Conservation (phyloP, 2,329 filamentous ascomycete species). For the Ceratocystiopsis brevicomis region DNA sequence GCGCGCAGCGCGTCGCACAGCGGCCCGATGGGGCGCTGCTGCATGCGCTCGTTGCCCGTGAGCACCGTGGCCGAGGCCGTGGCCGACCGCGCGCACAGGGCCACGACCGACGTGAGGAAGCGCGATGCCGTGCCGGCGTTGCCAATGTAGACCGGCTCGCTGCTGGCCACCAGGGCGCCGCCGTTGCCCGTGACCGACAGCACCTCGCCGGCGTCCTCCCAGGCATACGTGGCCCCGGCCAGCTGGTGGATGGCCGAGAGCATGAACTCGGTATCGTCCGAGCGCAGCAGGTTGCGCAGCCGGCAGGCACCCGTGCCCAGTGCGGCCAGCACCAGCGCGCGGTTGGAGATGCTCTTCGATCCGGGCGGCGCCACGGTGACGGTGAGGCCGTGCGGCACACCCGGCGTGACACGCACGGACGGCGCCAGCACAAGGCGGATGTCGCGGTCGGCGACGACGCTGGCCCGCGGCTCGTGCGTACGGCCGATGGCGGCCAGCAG, state of each 20-base stretch:
- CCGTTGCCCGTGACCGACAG: slow-evolving; percentile 80
- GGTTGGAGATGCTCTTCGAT: slow-evolving; percentile 94
- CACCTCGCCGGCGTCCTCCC: slow-evolving; percentile 87
- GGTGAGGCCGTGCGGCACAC: slow-evolving; percentile 40
- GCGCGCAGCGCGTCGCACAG: slow-evolving; percentile 74
- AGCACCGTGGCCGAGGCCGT: slow-evolving; percentile 50
- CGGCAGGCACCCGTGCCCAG: slow-evolving; percentile 71
- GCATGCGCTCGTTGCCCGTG: slow-evolving; percentile 92
- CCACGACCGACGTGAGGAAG: slow-evolving; percentile 81
- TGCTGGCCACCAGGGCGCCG: slow-evolving; percentile 61
- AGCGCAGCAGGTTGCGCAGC: slow-evolving; percentile 84
- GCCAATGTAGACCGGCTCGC: slow-evolving; percentile 69
- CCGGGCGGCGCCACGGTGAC: slow-evolving; percentile 76
- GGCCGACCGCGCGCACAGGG: slow-evolving; percentile 52
- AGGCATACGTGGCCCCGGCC: slow-evolving; percentile 72
- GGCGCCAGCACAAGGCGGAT: slow-evolving; percentile 72
- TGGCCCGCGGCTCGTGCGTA: slow-evolving; percentile 74
- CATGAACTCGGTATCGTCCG: slow-evolving; percentile 96
- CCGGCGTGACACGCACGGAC: slow-evolving; percentile 53
- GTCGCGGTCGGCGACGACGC: slow-evolving; percentile 66
- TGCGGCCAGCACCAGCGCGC: slow-evolving; percentile 82
- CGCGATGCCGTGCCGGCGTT: slow-evolving; percentile 93
- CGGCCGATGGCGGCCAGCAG: slow-evolving; percentile 77
- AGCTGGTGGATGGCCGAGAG: slow-evolving; percentile 73
- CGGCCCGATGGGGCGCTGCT: slow-evolving; percentile 80